Conservation (phyloP, 331 rosid genomes). For the Stylosanthes scabra region DNA sequence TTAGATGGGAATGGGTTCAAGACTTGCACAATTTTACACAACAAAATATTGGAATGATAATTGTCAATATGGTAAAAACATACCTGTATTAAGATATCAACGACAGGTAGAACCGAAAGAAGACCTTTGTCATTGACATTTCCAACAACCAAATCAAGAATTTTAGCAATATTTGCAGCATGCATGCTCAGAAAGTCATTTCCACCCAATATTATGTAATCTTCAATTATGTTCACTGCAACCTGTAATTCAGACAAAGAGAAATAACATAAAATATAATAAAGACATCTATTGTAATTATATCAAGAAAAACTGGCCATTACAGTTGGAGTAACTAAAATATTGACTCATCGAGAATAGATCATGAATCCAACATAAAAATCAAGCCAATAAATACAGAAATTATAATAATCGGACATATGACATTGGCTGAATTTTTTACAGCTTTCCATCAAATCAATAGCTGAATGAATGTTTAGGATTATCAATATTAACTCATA, state of each 20-base stretch:
- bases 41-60: slow-evolving; percentile 7
- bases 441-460: slow-evolving; percentile 29
- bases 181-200: slow-evolving; percentile 82
- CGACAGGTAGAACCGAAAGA: slow-evolving; percentile 79
- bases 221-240: slow-evolving; percentile 80
- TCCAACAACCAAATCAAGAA: slow-evolving; percentile 87
- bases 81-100: slow-evolving; percentile 92
- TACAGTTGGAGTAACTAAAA: slow-evolving; percentile 23
- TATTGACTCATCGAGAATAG: slow-evolving; percentile 1
- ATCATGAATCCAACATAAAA: slow-evolving; percentile 11
- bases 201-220: slow-evolving; percentile 90
- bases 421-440: slow-evolving; percentile 9
- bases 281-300: not conserved
- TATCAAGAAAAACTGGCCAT: slow-evolving; percentile 23
- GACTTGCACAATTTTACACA: too few relatives aligned
- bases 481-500: not conserved
- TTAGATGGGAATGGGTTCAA: too few relatives aligned
- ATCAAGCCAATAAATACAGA: slow-evolving; percentile 26
- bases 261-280: slow-evolving; percentile 23
- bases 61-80: slow-evolving; percentile 15
- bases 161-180: slow-evolving; percentile 80
- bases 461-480: slow-evolving; percentile 11
- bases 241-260: slow-evolving; percentile 63
- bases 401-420: slow-evolving; percentile 9
- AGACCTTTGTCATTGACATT: slow-evolving; percentile 91